Base-by-base conservation (phyloP, 148 eudicot species). In the Fagopyrum homotropicum region DNA sequence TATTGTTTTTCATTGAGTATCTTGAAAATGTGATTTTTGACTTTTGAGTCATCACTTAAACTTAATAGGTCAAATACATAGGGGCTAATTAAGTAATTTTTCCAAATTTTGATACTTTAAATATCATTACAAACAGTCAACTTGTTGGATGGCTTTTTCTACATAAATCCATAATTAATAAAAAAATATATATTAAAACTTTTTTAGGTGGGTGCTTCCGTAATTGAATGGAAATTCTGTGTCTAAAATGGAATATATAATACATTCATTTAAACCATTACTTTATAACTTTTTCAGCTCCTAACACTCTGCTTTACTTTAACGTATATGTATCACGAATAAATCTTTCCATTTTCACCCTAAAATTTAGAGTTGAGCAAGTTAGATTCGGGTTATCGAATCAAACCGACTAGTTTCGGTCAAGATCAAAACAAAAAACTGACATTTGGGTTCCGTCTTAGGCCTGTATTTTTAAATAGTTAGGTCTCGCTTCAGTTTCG, bases 121-220 rank as follows among this genome's bases (percentile, higher is more conserved):
- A 3, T 64, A 64, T 45, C 45, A 64, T 35, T 17, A 9, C 9
- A 64, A 35, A 64, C 16, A 12, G 45, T 57, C 63, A 57, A 66
- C 17, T 66, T 66, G 71, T 40, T 66, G 71, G 16, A 5, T 66
- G 71, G 71, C 40, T 66, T 66, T 40, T 40, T 66, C 71, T 66
- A 66, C 71, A 66, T 66, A 66, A 66, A 66, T 43, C 71, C 71
- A 66, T 16, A 66, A 9, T 61, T 61, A 61, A 2, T 11, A 29
- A 40, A 5, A 35, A 17, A 15, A 17, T 35, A 66, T 35, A 66
- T 66, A 30, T 66, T 6, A 15, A 66, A 66, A 12, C 9, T 40
- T 49, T 8, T 66, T 66, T 66, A 15, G 71, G 71, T 66, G 45
- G 45, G 15, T 66, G 71, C 47, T 66, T 66, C 43, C 71, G 71